Conservation (phyloP, 73 alveolate species). For the Paramecium octaurelia region DNA sequence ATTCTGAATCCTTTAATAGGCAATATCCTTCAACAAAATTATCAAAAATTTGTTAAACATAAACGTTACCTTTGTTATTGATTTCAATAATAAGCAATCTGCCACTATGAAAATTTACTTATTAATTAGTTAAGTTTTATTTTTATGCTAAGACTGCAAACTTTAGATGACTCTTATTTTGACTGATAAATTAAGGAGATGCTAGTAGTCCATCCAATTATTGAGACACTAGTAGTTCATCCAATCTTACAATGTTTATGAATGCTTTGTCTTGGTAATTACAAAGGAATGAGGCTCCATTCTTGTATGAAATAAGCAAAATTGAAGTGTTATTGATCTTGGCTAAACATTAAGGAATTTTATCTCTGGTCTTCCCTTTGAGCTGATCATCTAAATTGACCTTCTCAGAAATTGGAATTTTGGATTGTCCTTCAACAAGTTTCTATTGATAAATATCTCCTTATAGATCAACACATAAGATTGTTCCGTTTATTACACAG, state of each 20-base stretch:
- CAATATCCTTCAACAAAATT: not conserved
- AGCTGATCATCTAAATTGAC: not conserved
- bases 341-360: not conserved
- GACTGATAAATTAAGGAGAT: not conserved
- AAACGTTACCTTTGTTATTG: not conserved
- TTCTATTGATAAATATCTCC: not conserved
- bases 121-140: not conserved
- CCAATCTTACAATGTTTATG: not conserved
- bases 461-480: not conserved
- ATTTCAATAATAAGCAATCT: constrained; percentile 18
- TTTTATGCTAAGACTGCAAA: not conserved
- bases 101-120: not conserved
- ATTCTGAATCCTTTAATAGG: not conserved
- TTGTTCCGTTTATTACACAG: not conserved
- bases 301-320: not conserved
- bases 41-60: not conserved
- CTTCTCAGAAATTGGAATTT: not conserved
- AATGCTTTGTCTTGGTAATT: not conserved
- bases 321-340: not conserved
- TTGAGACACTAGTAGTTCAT: not conserved
- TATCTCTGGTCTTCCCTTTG: constrained; percentile 5
- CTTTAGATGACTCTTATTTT: not conserved
- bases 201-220: not conserved
- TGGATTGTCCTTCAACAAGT: not conserved
- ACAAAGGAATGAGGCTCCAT: constrained; percentile 40